phyloP scores from a whole-genome alignment of 805 yeast genomes.

The Ogataea wickerhamii region DNA sequence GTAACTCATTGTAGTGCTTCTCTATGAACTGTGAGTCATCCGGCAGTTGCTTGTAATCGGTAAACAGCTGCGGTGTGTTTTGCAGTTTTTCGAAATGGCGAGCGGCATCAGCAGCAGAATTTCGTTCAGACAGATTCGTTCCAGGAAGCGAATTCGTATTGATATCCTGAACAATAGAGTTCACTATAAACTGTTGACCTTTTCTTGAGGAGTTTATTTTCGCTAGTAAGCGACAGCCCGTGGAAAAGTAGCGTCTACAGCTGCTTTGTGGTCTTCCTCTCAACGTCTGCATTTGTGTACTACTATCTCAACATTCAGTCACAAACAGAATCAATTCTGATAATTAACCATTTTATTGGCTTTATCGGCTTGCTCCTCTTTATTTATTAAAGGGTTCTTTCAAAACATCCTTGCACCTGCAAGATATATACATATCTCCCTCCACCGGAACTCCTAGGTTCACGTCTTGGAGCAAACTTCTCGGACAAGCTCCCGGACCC shows the following conservation, averaged over 20 bases:
- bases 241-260: conserved; percentile 3
- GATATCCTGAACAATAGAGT: conserved; percentile 20
- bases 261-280: no score
- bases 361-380: no score
- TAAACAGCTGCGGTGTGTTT: conserved; percentile 10
- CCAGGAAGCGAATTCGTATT: conserved; percentile 18
- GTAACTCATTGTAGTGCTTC: conserved; percentile 43
- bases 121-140: conserved; percentile 9
- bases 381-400: no score
- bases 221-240: conserved; percentile 8
- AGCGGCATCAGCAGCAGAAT: conserved; percentile 29
- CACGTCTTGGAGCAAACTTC: no score
- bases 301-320: no score
- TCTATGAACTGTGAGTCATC: conserved; percentile 52
- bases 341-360: background rate
- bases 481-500: no score
- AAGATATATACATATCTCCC: no score
- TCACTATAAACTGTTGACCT: conserved; percentile 17
- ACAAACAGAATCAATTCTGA: no score
- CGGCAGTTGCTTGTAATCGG: conserved; percentile 45
- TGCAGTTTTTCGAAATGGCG: conserved; percentile 18
- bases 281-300: no score
- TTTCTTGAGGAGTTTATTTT: conserved; percentile 17
- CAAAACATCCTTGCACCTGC: no score
- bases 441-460: no score